Evolutionary conservation across 371 early-diverging fungal genomes (phyloP).

Genomic region (Blyttiomyces sp.): DNA sequence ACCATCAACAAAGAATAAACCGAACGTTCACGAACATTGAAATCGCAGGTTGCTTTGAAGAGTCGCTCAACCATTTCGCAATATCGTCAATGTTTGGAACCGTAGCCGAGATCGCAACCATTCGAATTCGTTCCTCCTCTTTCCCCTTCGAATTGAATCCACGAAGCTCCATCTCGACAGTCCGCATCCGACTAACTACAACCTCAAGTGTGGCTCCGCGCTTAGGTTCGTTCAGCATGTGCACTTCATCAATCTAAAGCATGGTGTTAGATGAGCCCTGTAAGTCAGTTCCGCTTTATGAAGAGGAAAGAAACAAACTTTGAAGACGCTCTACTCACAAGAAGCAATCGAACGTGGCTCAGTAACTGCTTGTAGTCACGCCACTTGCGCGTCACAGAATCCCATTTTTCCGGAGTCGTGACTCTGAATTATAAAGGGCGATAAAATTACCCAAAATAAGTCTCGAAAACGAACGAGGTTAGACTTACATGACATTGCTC

Average conservation of each 20-base stretch:
- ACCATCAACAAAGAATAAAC: not conserved
- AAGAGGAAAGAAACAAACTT: not conserved
- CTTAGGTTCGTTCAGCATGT: constrained; percentile 54
- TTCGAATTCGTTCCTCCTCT: constrained; percentile 31
- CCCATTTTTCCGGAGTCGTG: constrained; percentile 82
- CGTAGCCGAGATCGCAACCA: constrained; percentile 82
- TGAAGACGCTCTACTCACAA: constrained; percentile 17
- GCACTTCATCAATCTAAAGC: constrained; percentile 67
- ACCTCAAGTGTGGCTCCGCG: constrained; percentile 66
- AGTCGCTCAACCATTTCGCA: constrained; percentile 58
- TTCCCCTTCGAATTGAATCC: constrained; percentile 5
- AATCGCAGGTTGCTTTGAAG: constrained; percentile 2
- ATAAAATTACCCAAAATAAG: too few relatives aligned
- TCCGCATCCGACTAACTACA: constrained; percentile 54
- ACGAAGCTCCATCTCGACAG: constrained; percentile 29
- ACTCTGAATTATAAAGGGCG: constrained; percentile 32
- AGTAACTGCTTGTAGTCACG: constrained; percentile 39
- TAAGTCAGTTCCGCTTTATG: too few relatives aligned
- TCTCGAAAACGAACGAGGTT: not conserved
- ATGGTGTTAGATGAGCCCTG: not conserved
- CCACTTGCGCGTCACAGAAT: constrained; percentile 64
- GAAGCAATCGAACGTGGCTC: constrained; percentile 31
- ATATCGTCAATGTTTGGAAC: constrained; percentile 83
- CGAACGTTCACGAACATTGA: constrained; percentile 6
- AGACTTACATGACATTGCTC: constrained; percentile 38